Evolutionary conservation across 768 basidiomycete species (phyloP), one percentile per base, ranked within the genome.

Genomic region (Phlebiopsis flavidoalba): DNA sequence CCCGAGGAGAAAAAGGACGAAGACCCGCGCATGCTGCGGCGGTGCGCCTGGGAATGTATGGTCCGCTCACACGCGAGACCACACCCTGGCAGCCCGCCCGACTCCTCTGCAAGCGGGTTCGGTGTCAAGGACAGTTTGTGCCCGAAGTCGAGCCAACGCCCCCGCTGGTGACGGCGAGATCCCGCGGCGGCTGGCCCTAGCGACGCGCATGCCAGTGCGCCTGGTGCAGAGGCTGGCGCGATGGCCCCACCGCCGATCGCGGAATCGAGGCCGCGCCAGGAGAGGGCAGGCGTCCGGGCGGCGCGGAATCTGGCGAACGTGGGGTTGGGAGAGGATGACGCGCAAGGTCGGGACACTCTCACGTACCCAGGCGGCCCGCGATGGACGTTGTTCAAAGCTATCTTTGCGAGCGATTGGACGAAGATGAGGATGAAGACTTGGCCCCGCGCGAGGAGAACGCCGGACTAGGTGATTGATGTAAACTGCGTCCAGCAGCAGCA

Each of bases 341-440:
- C 80, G 31, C 95, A 97, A 70, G 95, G 94, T 0, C 75, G 82
- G 40, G 94, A 95, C 68, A 94, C 86, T 6, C 77, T 98, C 64
- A 95, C 91, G 0, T 95, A 98, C 71, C 26, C n/a, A n/a, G 79
- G 91, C 66, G 82, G 90, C 43, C 96, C 97, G 1, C 77, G 86
- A 6, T 91, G 94, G 82, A 90, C 94, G 68, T 85, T 98, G 48
- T 99, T 98, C 80, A 97, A 96, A 71, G 95, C 96, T 3, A 98
- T 99, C 62, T 99, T 99, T 71, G 95, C 94, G 11, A 94, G 91
- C 73, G 93, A 93, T 62, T n/a, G n/a, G 92, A 93, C 49, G 94
- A 96, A 67, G 91, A 92, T 37, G 87, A 86, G 17, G 90, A 86
- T 8, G 57, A 17, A 50, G 53, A 36, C 6, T 54, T 53, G 14